Base-by-base conservation (phyloP, 345 rosid species). In the Psidium friedrichsthalianum region DNA sequence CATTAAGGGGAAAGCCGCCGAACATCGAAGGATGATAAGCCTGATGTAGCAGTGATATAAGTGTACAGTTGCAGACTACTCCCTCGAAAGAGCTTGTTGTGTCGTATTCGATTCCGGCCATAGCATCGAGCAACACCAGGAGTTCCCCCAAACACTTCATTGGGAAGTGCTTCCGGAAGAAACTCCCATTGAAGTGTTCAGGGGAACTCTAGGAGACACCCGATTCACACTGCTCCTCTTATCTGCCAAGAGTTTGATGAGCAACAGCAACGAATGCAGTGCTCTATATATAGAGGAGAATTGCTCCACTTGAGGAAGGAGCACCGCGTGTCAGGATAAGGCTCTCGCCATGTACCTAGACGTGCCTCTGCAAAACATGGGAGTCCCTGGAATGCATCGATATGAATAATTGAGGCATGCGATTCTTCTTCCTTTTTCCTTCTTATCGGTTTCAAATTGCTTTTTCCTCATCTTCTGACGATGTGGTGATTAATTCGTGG, bases 111-210 rank as follows among this genome's bases (percentile, higher is more conserved):
- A 5, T 27, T 51, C 40, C 2, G 13, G 12, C 22, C 56, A 8
- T 24, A 36, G 10, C 53, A 61, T 84, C 82, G 74, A 52, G 76
- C 42, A 51, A 74, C 82, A 86, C 88, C 83, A 5, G 56, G 89
- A 87, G 90, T 86, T 85, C 89, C 87, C 85, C 88, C 85, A 87
- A 89, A 89, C 90, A 86, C 84, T 87, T 87, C 89, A 87, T 82
- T 82, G 27, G 81, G 78, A 64, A 64, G 44, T 64, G 44, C 78
- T 64, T 13, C 10, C 20, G 2, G 32, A 24, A 36, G 80, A 12
- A 22, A 51, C 6, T 53, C 83, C 82, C 83, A 85, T 13, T 87
- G 88, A 89, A 87, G 88, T 85, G 85, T 29, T 83, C 85, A 40
- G 54, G 61, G 59, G 86, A 85, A 89, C 90, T 87, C 83, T 82